Evolutionary conservation across 495 filamentous ascomycete species (phyloP), one percentile per base, ranked within the genome.

Genomic region (Neurospora sp.): DNA sequence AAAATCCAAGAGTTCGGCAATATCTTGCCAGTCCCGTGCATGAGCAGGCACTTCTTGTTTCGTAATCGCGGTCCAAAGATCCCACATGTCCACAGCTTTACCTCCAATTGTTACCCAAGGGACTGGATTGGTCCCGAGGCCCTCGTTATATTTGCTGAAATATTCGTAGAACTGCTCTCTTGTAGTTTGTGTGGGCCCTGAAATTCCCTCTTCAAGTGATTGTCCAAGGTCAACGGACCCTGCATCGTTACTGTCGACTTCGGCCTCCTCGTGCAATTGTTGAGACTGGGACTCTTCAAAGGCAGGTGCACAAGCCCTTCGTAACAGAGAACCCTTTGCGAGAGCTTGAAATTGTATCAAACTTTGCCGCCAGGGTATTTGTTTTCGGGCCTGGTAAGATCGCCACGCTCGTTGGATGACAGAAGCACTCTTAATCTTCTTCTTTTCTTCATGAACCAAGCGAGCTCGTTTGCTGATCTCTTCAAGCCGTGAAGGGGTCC

Each of bases 1-100:
- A 71, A 84, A 80, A 0, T 77, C 81, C 22, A 87, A 75, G 0
- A 69, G 42, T 53, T 81, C 81, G 0, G 82, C 78, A 22, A 87
- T 75, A 20, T 76, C 69, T 59, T 81, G 74, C 83, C 82, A 84
- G 71, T 83, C 76, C 20, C 81, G 81, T 18, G 72, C 71, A 12
- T 37, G 68, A 37, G 74, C 72, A 14, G 74, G 73, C 37, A 76
- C 69, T 9, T 80, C 71, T 61, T 83, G 77, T 16, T 75, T 69
- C 20, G 73, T 77, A 1, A 78, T 77, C 22, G 77, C 79, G 9
- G 74, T 71, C 81, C 82, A 84, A 2, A 83, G 69, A 8, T 81
- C 71, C 82, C 82, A 83, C n/a, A 79, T 42, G 27, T 76, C 74
- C 8, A 85, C 73, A 6, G 74, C 71, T 39, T 41, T 76, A 9